phyloP scores from a whole-genome alignment of 768 basidiomycete species.

The Lactifluus pinguis region DNA sequence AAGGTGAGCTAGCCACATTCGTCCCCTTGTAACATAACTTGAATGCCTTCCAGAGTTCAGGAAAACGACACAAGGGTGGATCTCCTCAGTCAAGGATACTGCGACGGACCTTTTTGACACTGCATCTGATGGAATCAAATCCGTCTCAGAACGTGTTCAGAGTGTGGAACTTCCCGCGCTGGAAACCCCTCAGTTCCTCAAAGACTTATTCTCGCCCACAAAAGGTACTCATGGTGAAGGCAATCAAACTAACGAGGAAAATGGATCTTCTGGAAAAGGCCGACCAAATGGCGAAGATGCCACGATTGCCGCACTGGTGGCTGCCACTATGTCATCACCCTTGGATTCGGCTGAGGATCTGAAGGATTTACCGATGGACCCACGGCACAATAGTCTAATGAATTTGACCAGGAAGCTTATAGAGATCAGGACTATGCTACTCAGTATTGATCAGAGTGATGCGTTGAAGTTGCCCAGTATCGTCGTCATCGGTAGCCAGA shows the following conservation, averaged over 20 bases:
- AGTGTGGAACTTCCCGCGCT: conserved; percentile 48
- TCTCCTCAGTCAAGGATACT: conserved; percentile 54
- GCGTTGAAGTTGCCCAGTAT: conserved; percentile 92
- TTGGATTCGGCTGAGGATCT: conserved; percentile 39
- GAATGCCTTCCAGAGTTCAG: conserved; percentile 46
- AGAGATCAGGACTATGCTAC: conserved; percentile 89
- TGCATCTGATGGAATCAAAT: conserved; percentile 60
- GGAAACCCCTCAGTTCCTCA: conserved; percentile 59
- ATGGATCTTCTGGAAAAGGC: conserved; percentile 32
- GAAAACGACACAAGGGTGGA: conserved; percentile 59
- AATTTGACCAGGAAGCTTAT: conserved; percentile 91
- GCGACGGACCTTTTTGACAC: conserved; percentile 64
- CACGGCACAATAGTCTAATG: conserved; percentile 77
- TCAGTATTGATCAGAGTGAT: conserved; percentile 94
- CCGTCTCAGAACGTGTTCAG: conserved; percentile 49
- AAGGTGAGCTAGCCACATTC: conserved; percentile 46
- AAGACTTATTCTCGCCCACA: conserved; percentile 41
- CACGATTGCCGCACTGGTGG: conserved; percentile 65
- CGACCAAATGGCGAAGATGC: conserved; percentile 46
- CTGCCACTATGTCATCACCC: conserved; percentile 71
- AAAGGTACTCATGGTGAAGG: conserved; percentile 19
- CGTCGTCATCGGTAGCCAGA: conserved; percentile 97
- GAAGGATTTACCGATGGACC: conserved; percentile 32
- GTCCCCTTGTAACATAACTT: background rate
- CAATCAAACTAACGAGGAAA: conserved; percentile 29